These are phyloP conservation scores for Umbellularia californica DNA, from an alignment of 164 flowering plant species.

Conservation along the genomic window DNA sequence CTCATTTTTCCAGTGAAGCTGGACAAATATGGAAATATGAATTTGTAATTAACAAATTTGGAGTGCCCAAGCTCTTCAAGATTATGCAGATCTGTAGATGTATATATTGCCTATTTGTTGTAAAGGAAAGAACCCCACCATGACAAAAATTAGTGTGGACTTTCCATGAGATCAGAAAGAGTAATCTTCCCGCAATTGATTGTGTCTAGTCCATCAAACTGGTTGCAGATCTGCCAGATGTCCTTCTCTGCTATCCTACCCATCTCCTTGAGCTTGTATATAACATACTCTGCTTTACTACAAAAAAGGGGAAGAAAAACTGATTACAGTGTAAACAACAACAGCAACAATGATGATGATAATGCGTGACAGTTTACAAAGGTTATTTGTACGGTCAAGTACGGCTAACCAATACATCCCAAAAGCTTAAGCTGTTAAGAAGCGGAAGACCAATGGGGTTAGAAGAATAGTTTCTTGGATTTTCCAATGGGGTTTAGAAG, in stretches of 20 bases:
- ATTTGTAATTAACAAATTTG: background rate
- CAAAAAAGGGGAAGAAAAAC: conserved; percentile 6
- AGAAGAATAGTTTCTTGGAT: no score
- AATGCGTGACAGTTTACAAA: no score
- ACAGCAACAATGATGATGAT: no score
- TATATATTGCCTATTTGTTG: background rate
- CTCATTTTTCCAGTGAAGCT: background rate
- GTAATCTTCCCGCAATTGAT: conserved; percentile 71
- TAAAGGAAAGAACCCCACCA: background rate
- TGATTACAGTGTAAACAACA: no score
- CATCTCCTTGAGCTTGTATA: conserved; percentile 85
- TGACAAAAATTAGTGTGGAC: conserved; percentile 20
- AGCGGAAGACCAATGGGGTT: no score
- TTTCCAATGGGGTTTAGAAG: no score
- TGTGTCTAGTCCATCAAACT: conserved; percentile 58
- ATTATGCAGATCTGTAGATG: background rate
- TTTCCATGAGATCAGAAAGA: conserved; percentile 64
- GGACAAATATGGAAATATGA: background rate
- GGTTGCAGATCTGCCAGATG: conserved; percentile 46
- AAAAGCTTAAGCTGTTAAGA: no score
- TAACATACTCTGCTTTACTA: conserved; percentile 78
- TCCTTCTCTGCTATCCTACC: conserved; percentile 68
- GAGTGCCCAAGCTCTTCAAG: background rate
- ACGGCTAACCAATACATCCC: no score
- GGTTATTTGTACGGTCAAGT: no score